Base-by-base conservation (phyloP, 495 filamentous ascomycete species). In the Penicillium atrosanguineum region DNA sequence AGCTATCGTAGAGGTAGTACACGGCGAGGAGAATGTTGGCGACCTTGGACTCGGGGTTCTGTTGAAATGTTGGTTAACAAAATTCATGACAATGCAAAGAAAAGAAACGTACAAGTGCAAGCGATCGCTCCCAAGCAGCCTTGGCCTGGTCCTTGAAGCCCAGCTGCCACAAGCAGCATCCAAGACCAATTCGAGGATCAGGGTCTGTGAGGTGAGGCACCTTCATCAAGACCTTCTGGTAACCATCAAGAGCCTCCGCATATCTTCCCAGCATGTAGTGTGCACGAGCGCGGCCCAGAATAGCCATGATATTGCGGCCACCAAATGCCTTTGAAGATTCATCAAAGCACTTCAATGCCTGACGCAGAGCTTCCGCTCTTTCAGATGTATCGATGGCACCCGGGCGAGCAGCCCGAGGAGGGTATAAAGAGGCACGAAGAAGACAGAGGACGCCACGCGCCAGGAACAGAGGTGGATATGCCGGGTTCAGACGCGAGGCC, bases 151-250 rank as follows among this genome's bases (percentile, higher is more conserved):
- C 91, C 68, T 95, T 96, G 76, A 86, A 87, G 18, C 90, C 91
- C 12, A 97, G 78, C 63, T 93, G 89, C 94, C 94, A 98, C 54
- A 93, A 85, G 68, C 94, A 97, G 68, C 91, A 92, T 19, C 94
- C 94, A 58, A 98, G 87, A 42, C 94, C 94, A 56, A 98, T 91
- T 47, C 94, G 79, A 58, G 94, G 95, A 68, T 98, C 94, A 4
- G 94, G 94, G 61, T 98, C 95, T n/a, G 86, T 82, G 48, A 97
- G 75, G 52, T 90, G 85, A 11, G 94, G 94, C 77, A 89, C 87
- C 69, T 87, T 89, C 59, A 81, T 71, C 16, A 98, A 73, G 1
- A 87, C 92, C 46, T 88, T 87, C 68, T 98, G 94, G 63, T 97
- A 98, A 15, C 79, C 75, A 51, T 88, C 83, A 38, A 97, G 67